Percentiles rank a stretch among this genome's conserved stretches.
phyloP scores from a whole-genome alignment of 2,329 filamentous ascomycete species.

The Onygenales sp. region DNA sequence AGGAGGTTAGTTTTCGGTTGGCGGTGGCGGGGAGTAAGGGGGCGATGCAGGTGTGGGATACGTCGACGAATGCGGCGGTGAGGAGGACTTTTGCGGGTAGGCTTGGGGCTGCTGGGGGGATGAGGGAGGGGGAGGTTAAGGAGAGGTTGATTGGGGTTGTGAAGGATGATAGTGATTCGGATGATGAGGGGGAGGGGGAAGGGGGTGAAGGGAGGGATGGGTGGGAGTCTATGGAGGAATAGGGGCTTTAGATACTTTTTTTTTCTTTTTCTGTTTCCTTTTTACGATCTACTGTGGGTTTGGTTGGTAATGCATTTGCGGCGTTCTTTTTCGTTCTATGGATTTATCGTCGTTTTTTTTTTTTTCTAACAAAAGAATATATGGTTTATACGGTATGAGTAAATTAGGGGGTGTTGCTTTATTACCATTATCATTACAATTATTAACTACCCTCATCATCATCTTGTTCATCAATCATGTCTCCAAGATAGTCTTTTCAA shows the following conservation, averaged over 20 bases:
- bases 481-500: too few species aligned
- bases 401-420: too few species aligned
- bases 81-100: constrained; percentile 71
- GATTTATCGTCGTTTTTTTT: background rate
- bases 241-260: constrained; percentile 9
- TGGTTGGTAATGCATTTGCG: background rate
- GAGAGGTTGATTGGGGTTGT: constrained; percentile 72
- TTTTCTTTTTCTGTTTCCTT: constrained; percentile 8
- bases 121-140: constrained; percentile 38
- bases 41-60: constrained; percentile 89
- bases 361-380: background rate
- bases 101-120: constrained; percentile 38
- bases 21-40: constrained; percentile 94
- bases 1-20: constrained; percentile 82
- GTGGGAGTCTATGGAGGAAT: constrained; percentile 47
- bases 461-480: too few species aligned
- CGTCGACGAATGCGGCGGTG: constrained; percentile 82
- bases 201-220: constrained; percentile 40
- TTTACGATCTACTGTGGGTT: background rate
- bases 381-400: too few species aligned
- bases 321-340: background rate
- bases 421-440: too few species aligned
- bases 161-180: constrained; percentile 54
- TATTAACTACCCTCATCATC: too few species aligned
- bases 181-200: constrained; percentile 44